phyloP scores from a whole-genome alignment of 805 yeast species.

The Tetrapisispora namnaoensis region DNA sequence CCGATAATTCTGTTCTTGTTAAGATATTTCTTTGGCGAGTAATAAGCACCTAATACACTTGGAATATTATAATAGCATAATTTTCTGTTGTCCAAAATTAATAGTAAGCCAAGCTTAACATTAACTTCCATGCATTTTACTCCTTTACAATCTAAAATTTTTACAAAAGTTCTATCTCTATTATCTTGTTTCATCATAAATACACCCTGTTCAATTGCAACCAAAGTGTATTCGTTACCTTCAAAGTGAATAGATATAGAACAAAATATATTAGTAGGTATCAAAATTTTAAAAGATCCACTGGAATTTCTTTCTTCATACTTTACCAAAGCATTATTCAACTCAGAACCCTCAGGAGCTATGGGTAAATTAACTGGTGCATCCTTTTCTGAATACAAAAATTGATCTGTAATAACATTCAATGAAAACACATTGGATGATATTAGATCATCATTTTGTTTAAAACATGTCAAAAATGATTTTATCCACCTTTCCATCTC shows the following conservation, averaged over 20 bases:
- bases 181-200: slow-evolving; percentile 32
- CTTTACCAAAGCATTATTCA: slow-evolving; percentile 33
- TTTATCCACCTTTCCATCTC: slow-evolving; percentile 54
- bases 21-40: slow-evolving; percentile 31
- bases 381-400: slow-evolving; percentile 52
- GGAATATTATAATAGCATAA: slow-evolving; percentile 57
- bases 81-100: slow-evolving; percentile 49
- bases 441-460: slow-evolving; percentile 30
- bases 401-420: slow-evolving; percentile 46
- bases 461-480: slow-evolving; percentile 39
- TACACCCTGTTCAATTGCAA: slow-evolving; percentile 59
- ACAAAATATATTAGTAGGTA: slow-evolving; percentile 34
- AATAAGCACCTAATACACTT: slow-evolving; percentile 50
- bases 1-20: slow-evolving; percentile 34
- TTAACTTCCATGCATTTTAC: slow-evolving; percentile 48
- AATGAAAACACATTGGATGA: slow-evolving; percentile 43
- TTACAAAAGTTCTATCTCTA: slow-evolving; percentile 8
- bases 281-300: not conserved
- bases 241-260: slow-evolving; percentile 38
- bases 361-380: slow-evolving; percentile 44
- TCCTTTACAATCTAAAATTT: slow-evolving; percentile 30
- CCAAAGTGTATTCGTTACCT: slow-evolving; percentile 37
- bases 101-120: slow-evolving; percentile 40
- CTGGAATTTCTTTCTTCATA: slow-evolving; percentile 16
- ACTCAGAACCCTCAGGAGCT: slow-evolving; percentile 42